Percentiles rank a stretch among this genome's conserved stretches.
These are phyloP conservation scores for Trichophyton benhamiae DNA, from an alignment of 2,329 filamentous ascomycete species.

Conservation along the genomic window DNA sequence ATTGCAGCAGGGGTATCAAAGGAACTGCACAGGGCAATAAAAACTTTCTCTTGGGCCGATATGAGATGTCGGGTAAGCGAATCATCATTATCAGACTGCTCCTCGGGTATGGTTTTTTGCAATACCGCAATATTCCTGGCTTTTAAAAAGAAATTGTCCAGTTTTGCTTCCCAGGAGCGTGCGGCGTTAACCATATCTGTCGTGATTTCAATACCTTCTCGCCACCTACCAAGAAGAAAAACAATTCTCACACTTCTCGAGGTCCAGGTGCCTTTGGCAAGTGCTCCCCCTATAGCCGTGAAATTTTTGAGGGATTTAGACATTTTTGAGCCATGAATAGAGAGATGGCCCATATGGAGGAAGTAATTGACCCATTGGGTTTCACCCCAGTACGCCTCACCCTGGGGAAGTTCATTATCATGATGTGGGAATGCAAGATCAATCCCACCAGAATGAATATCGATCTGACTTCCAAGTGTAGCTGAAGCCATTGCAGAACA, in stretches of 20 bases:
- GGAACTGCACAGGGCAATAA: conserved; percentile 61
- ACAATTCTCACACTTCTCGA: conserved; percentile 69
- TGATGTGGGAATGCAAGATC: conserved; percentile 87
- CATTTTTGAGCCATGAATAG: conserved; percentile 87
- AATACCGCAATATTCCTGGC: conserved; percentile 35
- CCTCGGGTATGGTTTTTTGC: conserved; percentile 15
- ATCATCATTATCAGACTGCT: no score
- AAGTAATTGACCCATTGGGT: conserved; percentile 89
- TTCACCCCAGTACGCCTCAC: conserved; percentile 61
- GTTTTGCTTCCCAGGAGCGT: conserved; percentile 64
- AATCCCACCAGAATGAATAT: conserved; percentile 86
- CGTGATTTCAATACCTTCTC: conserved; percentile 81
- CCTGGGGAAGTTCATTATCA: conserved; percentile 83
- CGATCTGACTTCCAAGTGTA: conserved; percentile 69
- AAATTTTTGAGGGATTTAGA: conserved; percentile 94
- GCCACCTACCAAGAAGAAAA: conserved; percentile 83
- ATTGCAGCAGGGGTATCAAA: conserved; percentile 77
- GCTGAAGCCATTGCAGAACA: conserved; percentile 93
- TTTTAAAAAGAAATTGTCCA: conserved; percentile 59
- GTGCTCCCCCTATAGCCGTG: conserved; percentile 76
- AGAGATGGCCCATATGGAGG: conserved; percentile 84
- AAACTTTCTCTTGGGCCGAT: conserved; percentile 14
- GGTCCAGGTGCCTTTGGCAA: conserved; percentile 58
- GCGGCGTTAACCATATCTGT: conserved; percentile 65
- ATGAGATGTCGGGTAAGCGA: neutral